Evolutionary conservation across 1,284 basidiomycete genomes (phyloP).

Genomic region (Ganoderma boninense): DNA sequence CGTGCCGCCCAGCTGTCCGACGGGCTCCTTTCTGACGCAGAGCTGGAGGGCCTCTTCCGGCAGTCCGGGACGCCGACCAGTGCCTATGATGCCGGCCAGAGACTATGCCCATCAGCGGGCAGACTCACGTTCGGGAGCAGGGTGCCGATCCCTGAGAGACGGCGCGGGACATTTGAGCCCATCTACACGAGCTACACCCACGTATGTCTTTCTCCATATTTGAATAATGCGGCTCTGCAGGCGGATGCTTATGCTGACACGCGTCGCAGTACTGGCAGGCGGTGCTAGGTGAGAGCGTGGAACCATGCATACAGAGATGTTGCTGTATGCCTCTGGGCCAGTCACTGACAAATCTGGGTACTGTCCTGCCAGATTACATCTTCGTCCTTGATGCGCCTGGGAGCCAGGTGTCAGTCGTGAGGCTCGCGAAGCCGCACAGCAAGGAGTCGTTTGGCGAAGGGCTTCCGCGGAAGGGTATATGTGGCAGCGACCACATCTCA

Average conservation of each 20-base stretch:
- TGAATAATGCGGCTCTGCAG: background rate
- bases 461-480: constrained; percentile 81
- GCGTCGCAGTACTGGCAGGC: constrained; percentile 74
- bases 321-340: background rate
- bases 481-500: constrained; percentile 89
- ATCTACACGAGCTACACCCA: constrained; percentile 81
- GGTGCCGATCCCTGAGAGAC: constrained; percentile 47
- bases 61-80: constrained; percentile 51
- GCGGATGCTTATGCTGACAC: background rate
- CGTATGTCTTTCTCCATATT: constrained; percentile 29
- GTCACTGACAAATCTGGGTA: background rate
- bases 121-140: constrained; percentile 60
- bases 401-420: constrained; percentile 55
- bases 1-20: constrained; percentile 69
- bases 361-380: constrained; percentile 76
- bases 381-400: constrained; percentile 66
- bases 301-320: background rate
- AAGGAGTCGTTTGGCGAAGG: constrained; percentile 76
- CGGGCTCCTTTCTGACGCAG: constrained; percentile 72
- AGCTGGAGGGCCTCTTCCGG: constrained; percentile 65
- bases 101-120: constrained; percentile 31
- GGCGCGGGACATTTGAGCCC: constrained; percentile 72
- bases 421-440: constrained; percentile 71
- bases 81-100: constrained; percentile 64
- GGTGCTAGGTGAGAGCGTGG: constrained; percentile 67